Base-by-base conservation (phyloP, 2,329 filamentous ascomycete species). In the Fusarium setosum region DNA sequence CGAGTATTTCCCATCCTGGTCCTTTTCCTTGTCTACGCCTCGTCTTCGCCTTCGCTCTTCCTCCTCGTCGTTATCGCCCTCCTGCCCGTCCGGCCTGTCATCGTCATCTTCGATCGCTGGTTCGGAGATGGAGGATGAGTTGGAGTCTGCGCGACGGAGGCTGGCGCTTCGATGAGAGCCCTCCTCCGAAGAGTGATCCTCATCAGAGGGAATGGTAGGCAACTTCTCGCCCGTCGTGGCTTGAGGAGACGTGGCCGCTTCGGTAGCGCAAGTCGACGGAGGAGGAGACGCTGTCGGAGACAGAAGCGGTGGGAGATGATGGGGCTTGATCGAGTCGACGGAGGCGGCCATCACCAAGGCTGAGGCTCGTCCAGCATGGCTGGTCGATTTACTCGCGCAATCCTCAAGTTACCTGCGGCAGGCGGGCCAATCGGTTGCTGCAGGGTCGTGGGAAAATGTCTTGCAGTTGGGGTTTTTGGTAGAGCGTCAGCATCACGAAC, bases 61-160 rank as follows among this genome's bases (percentile, higher is more conserved):
- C 18, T 52, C 56, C 13, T 21, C 17, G n/a, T 40, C 18, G 24
- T 52, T 31, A 18, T 42, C 23, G 40, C 20, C 20, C 26, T 50
- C 42, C n/a, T n/a, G n/a, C n/a, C n/a, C n/a, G n/a, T n/a, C n/a
- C n/a, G n/a, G n/a, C n/a, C n/a, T n/a, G 32, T 37, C 24, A 41
- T 63, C 42, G 41, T 60, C 69, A 44, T 73, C 69, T 23, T 73
- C 70, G 54, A 72, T 60, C 5, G 70, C 67, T 24, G 67, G 68
- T 40, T 75, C 74, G 6, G 74, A 76, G n/a, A 74, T 70, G 29
- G 74, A 75, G 37, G 73, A 74, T 10, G 74, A 71, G 42, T 68
- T 65, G 40, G 74, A 76, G 24, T 63, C 51, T 23, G 49, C 61
- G 13, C 66, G 61, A n/a, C 60, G 68, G 12, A 66, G 47, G 34